Percentiles rank a stretch among this genome's conserved stretches.
These are phyloP conservation scores for Lotmaria passim DNA, from an alignment of 208 protist genomes.

Conservation along the genomic window DNA sequence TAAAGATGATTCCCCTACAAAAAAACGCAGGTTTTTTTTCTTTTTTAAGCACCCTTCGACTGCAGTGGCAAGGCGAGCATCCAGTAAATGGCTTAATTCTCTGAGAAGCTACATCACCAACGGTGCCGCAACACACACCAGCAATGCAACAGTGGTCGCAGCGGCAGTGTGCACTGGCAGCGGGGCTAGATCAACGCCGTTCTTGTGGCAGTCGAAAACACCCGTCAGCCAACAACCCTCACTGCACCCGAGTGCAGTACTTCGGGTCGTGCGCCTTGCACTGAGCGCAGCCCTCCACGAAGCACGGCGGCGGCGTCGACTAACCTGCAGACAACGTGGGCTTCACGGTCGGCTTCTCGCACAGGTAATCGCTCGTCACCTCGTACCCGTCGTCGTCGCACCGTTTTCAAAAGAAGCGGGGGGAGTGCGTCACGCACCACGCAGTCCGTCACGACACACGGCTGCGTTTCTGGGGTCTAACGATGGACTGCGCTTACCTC, in stretches of 20 bases:
- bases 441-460: not conserved
- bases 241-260: not conserved
- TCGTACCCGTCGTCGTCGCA: not conserved
- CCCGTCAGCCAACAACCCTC: not conserved
- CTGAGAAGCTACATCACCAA: not conserved
- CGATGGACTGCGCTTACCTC: too few relatives aligned
- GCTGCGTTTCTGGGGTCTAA: not conserved
- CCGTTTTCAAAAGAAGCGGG: not conserved
- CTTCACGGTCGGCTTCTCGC: not conserved
- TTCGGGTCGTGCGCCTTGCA: conserved; percentile 3
- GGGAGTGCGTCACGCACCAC: not conserved
- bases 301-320: not conserved
- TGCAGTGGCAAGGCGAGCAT: too few relatives aligned
- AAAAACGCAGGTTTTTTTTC: too few relatives aligned
- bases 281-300: not conserved
- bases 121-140: not conserved
- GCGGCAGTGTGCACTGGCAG: not conserved
- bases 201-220: not conserved
- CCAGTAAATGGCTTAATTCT: too few relatives aligned
- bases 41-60: too few relatives aligned
- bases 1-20: too few relatives aligned
- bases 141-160: not conserved
- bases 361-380: not conserved
- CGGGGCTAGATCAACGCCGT: not conserved
- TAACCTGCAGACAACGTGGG: not conserved